Conservation (phyloP, 208 protist species). For the Crithidia brevicula region DNA sequence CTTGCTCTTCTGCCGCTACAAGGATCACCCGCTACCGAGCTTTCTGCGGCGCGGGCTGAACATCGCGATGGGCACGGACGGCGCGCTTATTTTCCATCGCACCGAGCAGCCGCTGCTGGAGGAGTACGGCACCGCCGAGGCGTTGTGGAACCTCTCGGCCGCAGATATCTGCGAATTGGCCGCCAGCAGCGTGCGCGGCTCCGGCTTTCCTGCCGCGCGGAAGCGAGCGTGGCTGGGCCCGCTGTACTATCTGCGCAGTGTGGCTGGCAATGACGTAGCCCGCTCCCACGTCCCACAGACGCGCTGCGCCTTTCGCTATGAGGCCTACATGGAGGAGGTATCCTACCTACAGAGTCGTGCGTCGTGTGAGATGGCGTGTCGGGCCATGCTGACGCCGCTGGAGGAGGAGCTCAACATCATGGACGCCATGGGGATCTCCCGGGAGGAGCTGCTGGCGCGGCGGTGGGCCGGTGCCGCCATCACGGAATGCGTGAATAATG, state of each 20-base stretch:
- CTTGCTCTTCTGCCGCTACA: slow-evolving; percentile 97
- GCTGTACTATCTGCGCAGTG: slow-evolving; percentile 64
- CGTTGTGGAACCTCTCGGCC: slow-evolving; percentile 83
- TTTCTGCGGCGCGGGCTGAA: slow-evolving; percentile 96
- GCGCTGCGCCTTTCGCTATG: slow-evolving; percentile 93
- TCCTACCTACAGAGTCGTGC: slow-evolving; percentile 66
- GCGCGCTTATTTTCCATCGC: slow-evolving; percentile 96
- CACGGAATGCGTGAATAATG: neutral
- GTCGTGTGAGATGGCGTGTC: slow-evolving; percentile 40
- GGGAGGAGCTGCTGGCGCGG: slow-evolving; percentile 52
- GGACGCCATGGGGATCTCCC: slow-evolving; percentile 51
- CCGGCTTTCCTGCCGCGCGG: slow-evolving; percentile 65
- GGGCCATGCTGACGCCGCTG: slow-evolving; percentile 43
- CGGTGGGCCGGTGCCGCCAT: slow-evolving; percentile 24
- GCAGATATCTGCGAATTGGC: slow-evolving; percentile 89
- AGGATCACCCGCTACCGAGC: slow-evolving; percentile 93
- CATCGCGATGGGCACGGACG: slow-evolving; percentile 96
- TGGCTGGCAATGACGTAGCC: slow-evolving; percentile 87
- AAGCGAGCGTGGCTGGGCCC: slow-evolving; percentile 80
- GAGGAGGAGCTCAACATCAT: slow-evolving; percentile 65
- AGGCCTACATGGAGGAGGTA: slow-evolving; percentile 92
- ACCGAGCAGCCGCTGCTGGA: slow-evolving; percentile 93
- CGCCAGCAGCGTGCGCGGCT: slow-evolving; percentile 74
- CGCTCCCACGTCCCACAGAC: slow-evolving; percentile 95
- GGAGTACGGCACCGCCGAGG: slow-evolving; percentile 89